Evolutionary conservation across 345 rosid genomes (phyloP), one percentile per base, ranked within the genome.

Genomic region (Corchorus olitorius): DNA sequence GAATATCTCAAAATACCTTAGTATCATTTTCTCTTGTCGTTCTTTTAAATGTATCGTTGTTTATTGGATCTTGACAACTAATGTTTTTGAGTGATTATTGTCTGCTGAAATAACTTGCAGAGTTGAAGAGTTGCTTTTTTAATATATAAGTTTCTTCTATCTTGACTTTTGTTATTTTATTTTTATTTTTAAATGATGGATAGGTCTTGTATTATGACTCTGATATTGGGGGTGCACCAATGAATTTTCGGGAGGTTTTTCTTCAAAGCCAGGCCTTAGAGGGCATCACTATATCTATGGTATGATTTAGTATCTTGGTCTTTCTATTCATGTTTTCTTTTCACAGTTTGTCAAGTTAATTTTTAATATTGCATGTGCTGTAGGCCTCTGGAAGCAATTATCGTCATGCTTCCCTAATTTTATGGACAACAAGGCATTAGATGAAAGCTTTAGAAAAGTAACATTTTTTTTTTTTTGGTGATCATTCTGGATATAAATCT

Each of bases 211-310:
- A 96, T 82, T 96, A 88, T 62, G 99, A 96, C 81, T 72, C 88
- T 60, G 98, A 92, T 76, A 79, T 87, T 73, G 97, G 93, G 59
- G 97, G 97, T 50, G 90, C 84, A 70, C 98, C 97, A 22, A 83
- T 96, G 84, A 92, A 83, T 65, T 96, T 96, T 76, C 93, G 91
- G 48, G 94, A 93, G 81, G 94, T 96, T 83, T 96, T 96, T 74
- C 94, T 96, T 65, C 97, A 82, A 80, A 96, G 99, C 83, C 99
- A 96, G 83, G 98, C 99, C 75, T 84, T 96, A 81, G 99, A 96
- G 84, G 94, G 92, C 79, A 90, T 96, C 74, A 84, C 86, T 13
- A 73, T 93, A 79, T 91, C 98, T 66, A 92, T 91, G 98, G 99
- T 93, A 87, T 33, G 83, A 72, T 80, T 68, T 80, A 73, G 10